Conservation (phyloP, 768 basidiomycete genomes). For the Boletus sp. region DNA sequence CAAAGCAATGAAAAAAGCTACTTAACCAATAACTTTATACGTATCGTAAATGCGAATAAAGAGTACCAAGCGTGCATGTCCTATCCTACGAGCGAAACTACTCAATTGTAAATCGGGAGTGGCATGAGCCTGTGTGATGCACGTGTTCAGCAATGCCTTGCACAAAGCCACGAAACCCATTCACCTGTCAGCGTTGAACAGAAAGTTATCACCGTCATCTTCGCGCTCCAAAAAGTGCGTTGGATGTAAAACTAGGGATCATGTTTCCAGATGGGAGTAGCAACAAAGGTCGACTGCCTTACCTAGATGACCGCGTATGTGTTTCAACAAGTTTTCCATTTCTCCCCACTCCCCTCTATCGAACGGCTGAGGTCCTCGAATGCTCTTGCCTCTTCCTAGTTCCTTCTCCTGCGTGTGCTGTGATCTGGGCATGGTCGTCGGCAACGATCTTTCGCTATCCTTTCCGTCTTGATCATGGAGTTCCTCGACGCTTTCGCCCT, state of each 20-base stretch:
- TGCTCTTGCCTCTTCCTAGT: slow-evolving; percentile 33
- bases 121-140: slow-evolving; percentile 50
- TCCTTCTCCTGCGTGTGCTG: slow-evolving; percentile 38
- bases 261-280: not conserved
- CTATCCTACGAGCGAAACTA: not conserved
- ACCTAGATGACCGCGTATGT: slow-evolving; percentile 88
- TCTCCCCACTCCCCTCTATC: slow-evolving; percentile 81
- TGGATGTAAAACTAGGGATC: slow-evolving; percentile 69
- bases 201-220: slow-evolving; percentile 86
- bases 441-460: slow-evolving; percentile 18
- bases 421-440: slow-evolving; percentile 11
- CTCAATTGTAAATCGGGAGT: slow-evolving; percentile 67
- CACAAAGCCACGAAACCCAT: slow-evolving; percentile 12
- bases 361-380: slow-evolving; percentile 64
- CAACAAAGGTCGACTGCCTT: slow-evolving; percentile 19
- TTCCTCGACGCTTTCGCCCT: slow-evolving; percentile 18
- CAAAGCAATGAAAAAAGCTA: not conserved
- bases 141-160: slow-evolving; percentile 3
- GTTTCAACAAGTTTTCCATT: slow-evolving; percentile 79
- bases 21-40: not conserved
- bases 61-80: not conserved
- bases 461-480: slow-evolving; percentile 15
- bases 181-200: slow-evolving; percentile 85
- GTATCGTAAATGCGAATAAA: slow-evolving; percentile 5
- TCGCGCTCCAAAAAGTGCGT: slow-evolving; percentile 91